Base-by-base conservation (phyloP, 805 yeast species). In the Wickerhamiella kurtzmanii region DNA sequence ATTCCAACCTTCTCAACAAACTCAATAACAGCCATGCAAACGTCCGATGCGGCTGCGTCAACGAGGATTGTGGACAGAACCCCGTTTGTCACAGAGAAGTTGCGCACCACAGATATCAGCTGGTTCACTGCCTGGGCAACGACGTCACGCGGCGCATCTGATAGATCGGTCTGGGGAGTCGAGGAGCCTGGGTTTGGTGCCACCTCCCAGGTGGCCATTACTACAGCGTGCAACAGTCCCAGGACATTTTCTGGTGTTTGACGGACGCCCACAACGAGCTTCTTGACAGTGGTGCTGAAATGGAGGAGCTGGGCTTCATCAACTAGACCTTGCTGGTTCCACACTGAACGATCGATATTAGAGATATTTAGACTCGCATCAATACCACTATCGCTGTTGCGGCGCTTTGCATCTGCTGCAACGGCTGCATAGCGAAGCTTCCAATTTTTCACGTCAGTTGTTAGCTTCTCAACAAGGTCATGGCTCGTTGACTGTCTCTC, bases 21-120 rank as follows among this genome's bases (percentile, higher is more conserved):
- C 44, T 58, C 83, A 22, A 73, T 72, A 2, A 69, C 70, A 2
- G 78, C 66, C 58, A 79, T 80, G 5, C 80, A 71, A 35, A 87
- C 66, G 57, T 87, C 95, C 40, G 82, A 74, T 8, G 84, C 65
- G 0, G 96, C 80, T 19, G 86, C 74, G 62, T 85, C 81, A 17
- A 87, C 72, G 2, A 86, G 73, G 18, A 81, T 65, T 45, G 71
- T 73, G 0, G 96, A 95, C 47, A 85, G 64, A 2, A 83, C 57
- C n/a, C 72, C 70, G 3, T 73, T 67, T 54, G 82, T 80, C 9
- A 78, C 65, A 0, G 82, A 75, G 61, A 69, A 82, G 58, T 85
- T 84, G 56, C 95, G 72, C 1, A 88, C 75, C 1, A 86, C 72
- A 2, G 95, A 79, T 38, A 89, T 76, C 0, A 79, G 74, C 62